Conservation (phyloP, 2,329 filamentous ascomycete species). For the Pseudogymnoascus sp. region DNA sequence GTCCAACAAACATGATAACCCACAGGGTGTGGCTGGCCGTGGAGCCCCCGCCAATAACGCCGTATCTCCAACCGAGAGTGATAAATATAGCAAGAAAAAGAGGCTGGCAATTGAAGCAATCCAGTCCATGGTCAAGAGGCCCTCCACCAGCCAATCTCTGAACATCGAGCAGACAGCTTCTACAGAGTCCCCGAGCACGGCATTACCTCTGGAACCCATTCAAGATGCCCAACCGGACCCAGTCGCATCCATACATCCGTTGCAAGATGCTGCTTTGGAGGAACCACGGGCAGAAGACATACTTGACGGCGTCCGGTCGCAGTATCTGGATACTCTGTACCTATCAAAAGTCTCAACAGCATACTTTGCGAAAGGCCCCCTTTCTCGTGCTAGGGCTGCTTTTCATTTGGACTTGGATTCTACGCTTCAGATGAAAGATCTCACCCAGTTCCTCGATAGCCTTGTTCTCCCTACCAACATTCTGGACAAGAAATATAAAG, state of each 20-base stretch:
- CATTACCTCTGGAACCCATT: neutral
- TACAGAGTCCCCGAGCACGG: neutral
- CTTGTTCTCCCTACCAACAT: conserved; percentile 57
- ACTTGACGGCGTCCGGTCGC: conserved; percentile 36
- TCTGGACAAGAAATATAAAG: conserved; percentile 73
- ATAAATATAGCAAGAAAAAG: conserved; percentile 38
- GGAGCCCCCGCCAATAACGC: conserved; percentile 5
- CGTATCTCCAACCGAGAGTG: conserved; percentile 13
- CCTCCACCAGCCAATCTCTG: conserved; percentile 17
- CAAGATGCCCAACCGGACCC: neutral
- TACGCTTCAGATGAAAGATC: conserved; percentile 50
- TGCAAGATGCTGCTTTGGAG: neutral
- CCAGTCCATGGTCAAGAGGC: conserved; percentile 48
- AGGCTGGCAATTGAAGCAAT: conserved; percentile 53
- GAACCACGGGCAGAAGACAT: conserved; percentile 16
- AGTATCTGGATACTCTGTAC: conserved; percentile 53
- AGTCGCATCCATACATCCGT: neutral
- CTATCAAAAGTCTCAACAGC: conserved; percentile 65
- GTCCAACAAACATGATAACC: conserved; percentile 23
- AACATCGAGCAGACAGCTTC: neutral
- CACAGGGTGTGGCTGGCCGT: conserved; percentile 9
- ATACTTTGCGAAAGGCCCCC: conserved; percentile 75
- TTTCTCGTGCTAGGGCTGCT: conserved; percentile 64
- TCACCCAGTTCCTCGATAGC: conserved; percentile 60
- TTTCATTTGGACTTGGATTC: conserved; percentile 57